A percentile compares a stretch with the other conserved stretches of the same genome.
These are phyloP conservation scores for Candida xiaguanensis DNA, from an alignment of 805 yeast genomes.

Conservation along the genomic window DNA sequence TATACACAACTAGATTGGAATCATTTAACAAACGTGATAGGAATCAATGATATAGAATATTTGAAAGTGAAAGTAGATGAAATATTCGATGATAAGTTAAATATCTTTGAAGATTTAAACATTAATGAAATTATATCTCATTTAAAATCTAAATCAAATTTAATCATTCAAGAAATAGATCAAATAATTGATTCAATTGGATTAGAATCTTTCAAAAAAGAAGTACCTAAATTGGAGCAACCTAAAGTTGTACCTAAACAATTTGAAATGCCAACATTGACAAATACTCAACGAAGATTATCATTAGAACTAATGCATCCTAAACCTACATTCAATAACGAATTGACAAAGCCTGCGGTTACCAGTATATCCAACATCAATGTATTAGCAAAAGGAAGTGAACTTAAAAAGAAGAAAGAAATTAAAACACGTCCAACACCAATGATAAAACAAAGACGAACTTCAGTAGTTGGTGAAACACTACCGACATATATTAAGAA, in stretches of 20 bases:
- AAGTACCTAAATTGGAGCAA: neutral
- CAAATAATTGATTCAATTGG: constrained; percentile 8
- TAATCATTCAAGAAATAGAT: constrained; percentile 12
- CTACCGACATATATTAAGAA: constrained; percentile 32
- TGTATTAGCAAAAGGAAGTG: constrained; percentile 28
- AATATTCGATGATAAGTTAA: constrained; percentile 15
- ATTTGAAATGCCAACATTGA: constrained; percentile 16
- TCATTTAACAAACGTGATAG: constrained; percentile 11
- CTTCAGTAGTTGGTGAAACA: constrained; percentile 33
- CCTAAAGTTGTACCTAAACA: neutral
- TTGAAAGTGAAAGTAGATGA: constrained; percentile 21
- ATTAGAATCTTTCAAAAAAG: constrained; percentile 5
- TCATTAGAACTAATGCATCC: constrained; percentile 27
- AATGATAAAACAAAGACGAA: constrained; percentile 16
- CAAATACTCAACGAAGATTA: constrained; percentile 20
- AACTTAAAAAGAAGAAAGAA: neutral
- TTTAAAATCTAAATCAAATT: constrained; percentile 8
- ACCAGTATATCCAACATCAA: constrained; percentile 29
- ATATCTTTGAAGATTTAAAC: constrained; percentile 8
- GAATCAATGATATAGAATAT: constrained; percentile 14
- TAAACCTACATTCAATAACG: constrained; percentile 9
- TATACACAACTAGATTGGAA: constrained; percentile 19
- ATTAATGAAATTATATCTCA: constrained; percentile 4
- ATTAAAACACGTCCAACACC: constrained; percentile 1
- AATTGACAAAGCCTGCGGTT: constrained; percentile 27